Evolutionary conservation across 805 yeast species (phyloP), one percentile per base, ranked within the genome.

Genomic region (Cyberlindnera saturnus): DNA sequence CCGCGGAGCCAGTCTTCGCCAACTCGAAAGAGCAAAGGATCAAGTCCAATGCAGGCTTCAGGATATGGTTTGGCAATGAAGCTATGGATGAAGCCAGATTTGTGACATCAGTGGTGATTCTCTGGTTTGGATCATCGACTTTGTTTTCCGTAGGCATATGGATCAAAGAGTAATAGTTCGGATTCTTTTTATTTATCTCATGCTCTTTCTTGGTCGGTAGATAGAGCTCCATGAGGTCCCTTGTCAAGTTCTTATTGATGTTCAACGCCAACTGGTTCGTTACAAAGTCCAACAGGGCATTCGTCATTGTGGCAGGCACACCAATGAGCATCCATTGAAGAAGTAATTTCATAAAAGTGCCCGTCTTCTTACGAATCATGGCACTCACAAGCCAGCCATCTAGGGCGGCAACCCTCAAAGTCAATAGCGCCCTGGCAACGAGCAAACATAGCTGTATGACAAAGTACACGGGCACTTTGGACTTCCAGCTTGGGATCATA

Each of bases 381-480:
- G 86, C 78, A 0, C 96, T 86, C 5, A 90, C 96, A 42, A 90
- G 67, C 56, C 72, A 70, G 50, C 97, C 97, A 62, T 90, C 97
- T 45, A 90, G 69, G 11, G 82, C 77, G 6, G 97, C 96, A 14
- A 89, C 90, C 55, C 81, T 81, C 38, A 90, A 71, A 3, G 96
- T 82, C 23, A 90, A 64, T 19, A 81, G 61, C 0, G 96, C 91
- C 50, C 96, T 73, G 5, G 74, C 50, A 3, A 85, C 71, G 36
- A 90, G 68, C 20, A 87, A 67, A 0, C 69, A n/a, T 5, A 58
- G 19, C 37, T 57, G 61, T 2, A 51, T 14, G 1, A 40, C 36
- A 30, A 54, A 57, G 34, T 55, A 57, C 8, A 53, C 28, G 7
- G 58, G 50, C 8, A 57, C 61, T 1, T 46, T 29, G 2, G 61